Evolutionary conservation across 805 yeast species (phyloP).

Genomic region (Barnettozyma siamensis): DNA sequence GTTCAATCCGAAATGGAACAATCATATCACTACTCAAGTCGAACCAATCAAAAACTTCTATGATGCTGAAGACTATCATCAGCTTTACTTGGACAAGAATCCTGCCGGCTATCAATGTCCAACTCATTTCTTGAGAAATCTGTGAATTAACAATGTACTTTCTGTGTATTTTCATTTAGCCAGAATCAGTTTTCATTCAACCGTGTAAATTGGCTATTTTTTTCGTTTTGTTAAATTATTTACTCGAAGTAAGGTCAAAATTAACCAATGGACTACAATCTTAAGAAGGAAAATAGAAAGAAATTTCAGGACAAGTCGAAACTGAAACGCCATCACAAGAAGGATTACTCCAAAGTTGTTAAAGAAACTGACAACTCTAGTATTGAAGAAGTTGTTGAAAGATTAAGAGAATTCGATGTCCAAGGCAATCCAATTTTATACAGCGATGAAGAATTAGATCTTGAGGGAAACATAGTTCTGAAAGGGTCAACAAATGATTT

Average conservation of each 20-base stretch:
- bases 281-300: conserved; percentile 36
- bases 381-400: conserved; percentile 15
- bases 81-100: conserved; percentile 68
- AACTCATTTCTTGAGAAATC: conserved; percentile 68
- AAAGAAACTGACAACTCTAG: conserved; percentile 11
- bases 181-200: too few relatives aligned
- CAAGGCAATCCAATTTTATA: conserved; percentile 14
- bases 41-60: conserved; percentile 65
- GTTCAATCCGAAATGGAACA: conserved; percentile 65
- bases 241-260: too few relatives aligned
- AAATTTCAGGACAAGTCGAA: conserved; percentile 36
- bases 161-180: neutral
- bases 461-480: conserved; percentile 7
- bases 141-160: too few relatives aligned
- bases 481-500: conserved; percentile 17
- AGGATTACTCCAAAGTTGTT: conserved; percentile 31
- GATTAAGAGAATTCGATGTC: conserved; percentile 10
- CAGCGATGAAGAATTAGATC: conserved; percentile 14
- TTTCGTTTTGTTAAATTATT: too few relatives aligned
- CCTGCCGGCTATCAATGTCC: conserved; percentile 90
- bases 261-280: conserved; percentile 25
- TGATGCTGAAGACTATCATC: conserved; percentile 97
- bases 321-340: conserved; percentile 33
- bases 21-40: conserved; percentile 62
- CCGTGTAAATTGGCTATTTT: neutral